phyloP scores from a whole-genome alignment of 2,329 filamentous ascomycete genomes.

The Lasiodiplodia theobromae region DNA sequence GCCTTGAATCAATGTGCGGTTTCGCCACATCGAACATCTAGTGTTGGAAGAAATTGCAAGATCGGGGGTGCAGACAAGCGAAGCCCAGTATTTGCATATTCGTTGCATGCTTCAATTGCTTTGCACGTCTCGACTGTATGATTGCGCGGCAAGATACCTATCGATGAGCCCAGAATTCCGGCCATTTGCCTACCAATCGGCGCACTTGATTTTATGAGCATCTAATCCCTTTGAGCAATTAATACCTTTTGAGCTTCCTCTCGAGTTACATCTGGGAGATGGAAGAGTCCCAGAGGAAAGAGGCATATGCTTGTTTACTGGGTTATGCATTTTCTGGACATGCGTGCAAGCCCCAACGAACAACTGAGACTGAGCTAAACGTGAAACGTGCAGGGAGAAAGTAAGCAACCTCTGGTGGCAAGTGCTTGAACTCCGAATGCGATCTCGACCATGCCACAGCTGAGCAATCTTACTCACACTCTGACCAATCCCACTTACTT shows the following conservation, averaged over 20 bases:
- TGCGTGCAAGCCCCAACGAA: not conserved
- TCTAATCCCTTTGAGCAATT: not conserved
- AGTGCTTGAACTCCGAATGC: not conserved
- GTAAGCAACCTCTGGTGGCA: not conserved
- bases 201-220: not conserved
- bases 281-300: not conserved
- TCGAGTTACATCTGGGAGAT: not conserved
- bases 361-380: not conserved
- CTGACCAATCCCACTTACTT: not conserved
- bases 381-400: not conserved
- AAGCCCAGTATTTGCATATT: not conserved
- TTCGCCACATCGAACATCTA: constrained; percentile 10
- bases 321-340: not conserved
- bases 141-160: not conserved
- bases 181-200: not conserved
- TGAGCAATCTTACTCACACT: not conserved
- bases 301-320: not conserved
- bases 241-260: not conserved
- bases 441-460: not conserved
- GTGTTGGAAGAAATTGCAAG: not conserved
- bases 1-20: constrained; percentile 11
- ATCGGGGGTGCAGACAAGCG: not conserved
- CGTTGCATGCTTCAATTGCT: not conserved
- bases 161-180: not conserved
- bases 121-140: not conserved